Evolutionary conservation across 345 rosid genomes (phyloP).

Genomic region (Xanthoceras sorbifolium): DNA sequence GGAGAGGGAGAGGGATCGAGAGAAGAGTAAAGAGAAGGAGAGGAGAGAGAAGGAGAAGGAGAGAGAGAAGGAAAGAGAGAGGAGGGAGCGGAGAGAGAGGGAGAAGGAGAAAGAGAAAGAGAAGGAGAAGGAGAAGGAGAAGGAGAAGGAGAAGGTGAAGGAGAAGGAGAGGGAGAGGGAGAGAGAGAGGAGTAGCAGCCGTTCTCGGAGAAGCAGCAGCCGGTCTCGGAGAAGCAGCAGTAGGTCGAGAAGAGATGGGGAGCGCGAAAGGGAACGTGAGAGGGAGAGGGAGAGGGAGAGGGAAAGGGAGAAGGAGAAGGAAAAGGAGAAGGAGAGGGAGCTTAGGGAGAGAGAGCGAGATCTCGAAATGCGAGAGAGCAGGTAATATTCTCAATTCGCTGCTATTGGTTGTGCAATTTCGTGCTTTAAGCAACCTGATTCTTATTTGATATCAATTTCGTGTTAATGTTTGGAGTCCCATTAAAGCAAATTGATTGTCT

Average conservation of each 20-base stretch:
- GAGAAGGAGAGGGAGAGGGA: slow-evolving; percentile 35
- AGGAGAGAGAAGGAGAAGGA: slow-evolving; percentile 36
- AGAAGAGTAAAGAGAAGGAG: slow-evolving; percentile 42
- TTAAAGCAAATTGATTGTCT: not conserved
- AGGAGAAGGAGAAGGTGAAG: slow-evolving; percentile 6
- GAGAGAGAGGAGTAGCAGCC: slow-evolving; percentile 39
- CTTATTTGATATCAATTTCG: too few species aligned
- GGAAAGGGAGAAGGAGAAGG: slow-evolving; percentile 35
- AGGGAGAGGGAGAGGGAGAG: slow-evolving; percentile 36
- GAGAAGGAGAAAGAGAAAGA: slow-evolving; percentile 34
- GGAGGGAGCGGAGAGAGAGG: slow-evolving; percentile 40
- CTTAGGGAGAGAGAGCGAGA: slow-evolving; percentile 42
- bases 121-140: slow-evolving; percentile 18
- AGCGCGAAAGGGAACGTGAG: slow-evolving; percentile 31
- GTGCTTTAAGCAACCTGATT: not conserved
- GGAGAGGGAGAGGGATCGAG: slow-evolving; percentile 48
- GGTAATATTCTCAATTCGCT: slow-evolving; percentile 26
- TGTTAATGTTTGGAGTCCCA: not conserved
- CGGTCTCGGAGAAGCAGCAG: slow-evolving; percentile 35
- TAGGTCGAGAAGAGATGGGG: slow-evolving; percentile 35
- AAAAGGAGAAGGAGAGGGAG: slow-evolving; percentile 38
- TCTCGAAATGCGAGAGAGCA: slow-evolving; percentile 51
- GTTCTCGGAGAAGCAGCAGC: slow-evolving; percentile 50
- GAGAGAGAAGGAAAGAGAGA: slow-evolving; percentile 32
- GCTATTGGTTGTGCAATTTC: not conserved